Evolutionary conservation across 768 basidiomycete genomes (phyloP).

Genomic region (Rhizopogon rudus): DNA sequence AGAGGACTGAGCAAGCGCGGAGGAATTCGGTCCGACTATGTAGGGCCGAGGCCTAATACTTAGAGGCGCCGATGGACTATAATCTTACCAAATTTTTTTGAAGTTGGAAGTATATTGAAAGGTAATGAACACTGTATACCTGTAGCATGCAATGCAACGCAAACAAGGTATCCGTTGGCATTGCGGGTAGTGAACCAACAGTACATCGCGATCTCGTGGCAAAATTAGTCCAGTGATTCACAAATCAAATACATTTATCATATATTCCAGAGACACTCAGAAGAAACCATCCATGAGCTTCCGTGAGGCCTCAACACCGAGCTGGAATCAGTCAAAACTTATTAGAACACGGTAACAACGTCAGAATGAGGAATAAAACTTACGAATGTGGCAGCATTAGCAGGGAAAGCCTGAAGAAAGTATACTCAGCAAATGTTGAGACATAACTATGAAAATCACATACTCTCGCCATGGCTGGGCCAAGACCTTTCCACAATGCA

Average conservation of each 20-base stretch:
- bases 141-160: no score
- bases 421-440: neutral
- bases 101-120: no score
- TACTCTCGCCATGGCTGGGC: slow-evolving; percentile 92
- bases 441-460: slow-evolving; percentile 20
- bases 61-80: no score
- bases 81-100: no score
- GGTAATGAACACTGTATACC: no score
- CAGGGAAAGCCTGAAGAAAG: slow-evolving; percentile 80
- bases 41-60: no score
- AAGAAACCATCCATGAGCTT: slow-evolving; percentile 73
- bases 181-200: no score
- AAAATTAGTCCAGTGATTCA: slow-evolving; percentile 24
- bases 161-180: no score
- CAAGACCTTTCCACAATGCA: slow-evolving; percentile 96
- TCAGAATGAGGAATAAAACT: slow-evolving; percentile 27
- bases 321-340: slow-evolving; percentile 36
- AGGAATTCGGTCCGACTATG: no score
- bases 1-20: no score
- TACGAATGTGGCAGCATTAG: slow-evolving; percentile 93
- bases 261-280: slow-evolving; percentile 16
- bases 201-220: slow-evolving; percentile 15
- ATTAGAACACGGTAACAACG: neutral
- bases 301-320: slow-evolving; percentile 89
- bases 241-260: slow-evolving; percentile 12